Conservation (phyloP, 139 green algal species). For the Micromonas commoda region DNA sequence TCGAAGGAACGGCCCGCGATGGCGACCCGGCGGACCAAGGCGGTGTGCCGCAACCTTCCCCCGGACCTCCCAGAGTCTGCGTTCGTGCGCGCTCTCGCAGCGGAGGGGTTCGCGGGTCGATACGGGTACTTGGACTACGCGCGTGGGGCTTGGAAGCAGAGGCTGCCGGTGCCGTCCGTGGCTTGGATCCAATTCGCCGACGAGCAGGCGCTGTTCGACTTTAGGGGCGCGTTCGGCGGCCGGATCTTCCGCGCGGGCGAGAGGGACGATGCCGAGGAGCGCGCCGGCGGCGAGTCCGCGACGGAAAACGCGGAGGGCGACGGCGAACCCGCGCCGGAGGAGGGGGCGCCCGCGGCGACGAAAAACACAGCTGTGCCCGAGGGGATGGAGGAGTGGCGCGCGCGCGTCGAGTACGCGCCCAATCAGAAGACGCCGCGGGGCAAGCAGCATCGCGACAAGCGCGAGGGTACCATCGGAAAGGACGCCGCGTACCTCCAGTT, state of each 20-base stretch:
- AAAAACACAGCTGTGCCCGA: neutral
- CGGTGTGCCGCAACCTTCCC: neutral
- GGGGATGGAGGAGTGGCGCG: neutral
- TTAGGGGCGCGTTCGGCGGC: neutral
- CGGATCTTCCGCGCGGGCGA: neutral
- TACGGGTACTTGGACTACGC: slow-evolving; percentile 5
- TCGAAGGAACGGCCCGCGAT: neutral
- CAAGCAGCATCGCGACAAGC: neutral
- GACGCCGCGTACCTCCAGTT: neutral
- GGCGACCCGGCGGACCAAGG: neutral
- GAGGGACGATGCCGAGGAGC: neutral
- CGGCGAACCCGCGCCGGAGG: neutral
- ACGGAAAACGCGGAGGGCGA: neutral
- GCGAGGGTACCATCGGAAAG: neutral
- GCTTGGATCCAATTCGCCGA: neutral
- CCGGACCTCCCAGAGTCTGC: neutral
- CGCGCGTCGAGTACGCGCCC: slow-evolving; percentile 2
- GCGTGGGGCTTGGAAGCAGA: neutral
- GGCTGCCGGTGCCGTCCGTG: neutral
- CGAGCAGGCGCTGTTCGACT: neutral
- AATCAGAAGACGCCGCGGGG: neutral
- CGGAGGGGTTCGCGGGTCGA: neutral
- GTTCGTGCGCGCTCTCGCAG: neutral
- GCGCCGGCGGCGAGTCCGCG: neutral
- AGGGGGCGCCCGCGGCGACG: neutral